Percentiles rank a stretch among this genome's conserved stretches.
Conservation (phyloP, 208 protist species). For the Angomonas desouzai region DNA sequence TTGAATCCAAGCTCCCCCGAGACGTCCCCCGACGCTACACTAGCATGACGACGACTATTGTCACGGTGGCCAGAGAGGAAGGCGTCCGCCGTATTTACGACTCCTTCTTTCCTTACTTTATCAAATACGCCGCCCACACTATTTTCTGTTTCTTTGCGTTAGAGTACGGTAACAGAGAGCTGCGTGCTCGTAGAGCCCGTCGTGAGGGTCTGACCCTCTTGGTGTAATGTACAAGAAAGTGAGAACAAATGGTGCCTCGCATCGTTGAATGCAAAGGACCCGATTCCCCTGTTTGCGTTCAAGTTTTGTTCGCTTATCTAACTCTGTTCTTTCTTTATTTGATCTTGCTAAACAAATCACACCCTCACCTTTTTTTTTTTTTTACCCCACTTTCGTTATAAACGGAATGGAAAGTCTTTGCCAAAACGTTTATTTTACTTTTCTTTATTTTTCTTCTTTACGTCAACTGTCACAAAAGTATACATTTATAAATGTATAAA, state of each 20-base stretch:
- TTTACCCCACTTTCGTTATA: not conserved
- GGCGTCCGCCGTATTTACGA: conserved; percentile 77
- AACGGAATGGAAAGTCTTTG: not conserved
- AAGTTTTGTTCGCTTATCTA: too few species aligned
- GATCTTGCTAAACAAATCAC: too few species aligned
- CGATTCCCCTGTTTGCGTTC: too few species aligned
- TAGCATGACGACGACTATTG: conserved; percentile 77
- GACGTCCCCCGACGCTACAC: conserved; percentile 61
- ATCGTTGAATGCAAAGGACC: too few species aligned
- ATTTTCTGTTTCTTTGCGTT: conserved; percentile 88
- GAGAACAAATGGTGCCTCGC: too few species aligned
- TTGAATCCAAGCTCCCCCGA: conserved; percentile 59
- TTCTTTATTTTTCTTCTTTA: conserved; percentile 8
- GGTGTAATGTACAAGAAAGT: not conserved
- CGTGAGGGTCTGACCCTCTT: not conserved
- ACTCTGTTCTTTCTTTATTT: conserved; percentile 14
- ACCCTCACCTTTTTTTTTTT: conserved; percentile 13
- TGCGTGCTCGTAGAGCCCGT: not conserved
- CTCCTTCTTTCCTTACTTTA: conserved; percentile 87
- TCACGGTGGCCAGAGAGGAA: conserved; percentile 68
- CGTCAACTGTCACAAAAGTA: too few species aligned
- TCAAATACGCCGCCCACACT: conserved; percentile 84
- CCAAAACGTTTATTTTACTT: not conserved
- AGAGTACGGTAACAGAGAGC: conserved; percentile 40
- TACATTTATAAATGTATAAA: too few species aligned